Conservation (phyloP, 2,329 filamentous ascomycete genomes). For the Trichoderma hamatum region DNA sequence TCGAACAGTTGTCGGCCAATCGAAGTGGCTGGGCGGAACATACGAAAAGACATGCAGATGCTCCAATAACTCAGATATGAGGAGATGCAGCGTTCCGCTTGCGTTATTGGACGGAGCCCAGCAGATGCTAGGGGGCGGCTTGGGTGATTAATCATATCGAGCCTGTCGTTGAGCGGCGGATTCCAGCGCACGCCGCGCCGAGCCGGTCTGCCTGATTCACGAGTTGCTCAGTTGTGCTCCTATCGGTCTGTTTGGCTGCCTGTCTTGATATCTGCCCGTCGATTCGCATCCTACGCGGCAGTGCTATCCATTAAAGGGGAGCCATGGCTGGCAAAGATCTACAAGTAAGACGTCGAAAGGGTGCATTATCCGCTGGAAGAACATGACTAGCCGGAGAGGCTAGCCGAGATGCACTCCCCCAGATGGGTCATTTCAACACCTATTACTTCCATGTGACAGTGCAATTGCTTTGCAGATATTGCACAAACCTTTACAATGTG, state of each 20-base stretch:
- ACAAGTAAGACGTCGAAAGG: background rate
- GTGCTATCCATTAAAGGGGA: background rate
- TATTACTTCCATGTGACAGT: background rate
- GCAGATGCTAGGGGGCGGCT: background rate
- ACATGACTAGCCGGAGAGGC: background rate
- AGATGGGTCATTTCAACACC: background rate
- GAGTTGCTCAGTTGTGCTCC: background rate
- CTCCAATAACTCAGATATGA: background rate
- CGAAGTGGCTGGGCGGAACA: background rate
- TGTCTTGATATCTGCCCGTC: background rate
- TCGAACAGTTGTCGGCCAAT: background rate
- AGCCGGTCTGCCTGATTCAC: background rate
- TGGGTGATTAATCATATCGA: constrained; percentile 11
- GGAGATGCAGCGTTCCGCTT: background rate
- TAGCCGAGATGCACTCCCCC: background rate
- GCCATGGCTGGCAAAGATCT: background rate
- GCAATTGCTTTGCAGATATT: background rate
- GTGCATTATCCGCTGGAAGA: background rate
- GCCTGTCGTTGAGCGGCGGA: background rate
- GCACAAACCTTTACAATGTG: background rate
- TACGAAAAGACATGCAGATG: constrained; percentile 8
- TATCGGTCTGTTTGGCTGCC: background rate
- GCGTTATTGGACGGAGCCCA: background rate
- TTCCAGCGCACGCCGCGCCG: background rate
- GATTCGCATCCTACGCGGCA: background rate